Percentiles rank a stretch among this genome's conserved stretches.
These are phyloP conservation scores for Onygena corvina DNA, from an alignment of 2,329 filamentous ascomycete species.

Conservation along the genomic window DNA sequence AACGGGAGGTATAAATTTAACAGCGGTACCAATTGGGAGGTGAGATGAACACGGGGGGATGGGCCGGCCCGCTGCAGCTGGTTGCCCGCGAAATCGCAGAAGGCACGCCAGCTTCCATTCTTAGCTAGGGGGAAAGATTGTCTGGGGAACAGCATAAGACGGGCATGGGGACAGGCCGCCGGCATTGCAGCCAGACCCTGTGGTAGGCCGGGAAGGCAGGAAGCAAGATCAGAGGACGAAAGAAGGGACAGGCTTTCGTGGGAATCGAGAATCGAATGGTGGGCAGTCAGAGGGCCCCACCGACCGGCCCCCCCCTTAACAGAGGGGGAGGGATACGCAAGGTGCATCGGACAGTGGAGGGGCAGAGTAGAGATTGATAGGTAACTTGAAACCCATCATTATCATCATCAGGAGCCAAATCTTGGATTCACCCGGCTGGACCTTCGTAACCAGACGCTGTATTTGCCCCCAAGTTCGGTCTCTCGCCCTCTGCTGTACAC, in stretches of 20 bases:
- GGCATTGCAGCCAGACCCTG: constrained; percentile 4
- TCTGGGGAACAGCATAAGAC: constrained; percentile 11
- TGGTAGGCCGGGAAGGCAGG: constrained; percentile 4
- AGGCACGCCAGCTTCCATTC: constrained; percentile 4
- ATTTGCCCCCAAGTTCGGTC: not conserved
- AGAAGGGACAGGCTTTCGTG: not conserved
- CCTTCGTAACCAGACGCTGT: too few species aligned
- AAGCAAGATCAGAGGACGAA: constrained; percentile 4
- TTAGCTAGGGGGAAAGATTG: constrained; percentile 21
- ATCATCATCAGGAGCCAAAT: not conserved
- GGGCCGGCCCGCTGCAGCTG: constrained; percentile 36
- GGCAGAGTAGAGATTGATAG: constrained; percentile 6
- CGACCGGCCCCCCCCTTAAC: not conserved
- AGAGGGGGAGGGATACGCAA: constrained; percentile 1
- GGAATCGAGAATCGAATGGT: not conserved
- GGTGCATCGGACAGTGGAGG: constrained; percentile 6
- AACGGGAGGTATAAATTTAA: constrained; percentile 6
- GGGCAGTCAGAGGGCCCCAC: not conserved
- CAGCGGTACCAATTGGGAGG: not conserved
- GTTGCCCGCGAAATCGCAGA: constrained; percentile 13
- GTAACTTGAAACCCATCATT: constrained; percentile 3
- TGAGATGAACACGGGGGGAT: constrained; percentile 19
- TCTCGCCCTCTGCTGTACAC: not conserved
- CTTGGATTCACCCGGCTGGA: not conserved
- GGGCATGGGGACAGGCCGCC: constrained; percentile 5